Evolutionary conservation across 495 filamentous ascomycete genomes (phyloP), one percentile per base, ranked within the genome.

Genomic region (Penicillium simplicissimum): DNA sequence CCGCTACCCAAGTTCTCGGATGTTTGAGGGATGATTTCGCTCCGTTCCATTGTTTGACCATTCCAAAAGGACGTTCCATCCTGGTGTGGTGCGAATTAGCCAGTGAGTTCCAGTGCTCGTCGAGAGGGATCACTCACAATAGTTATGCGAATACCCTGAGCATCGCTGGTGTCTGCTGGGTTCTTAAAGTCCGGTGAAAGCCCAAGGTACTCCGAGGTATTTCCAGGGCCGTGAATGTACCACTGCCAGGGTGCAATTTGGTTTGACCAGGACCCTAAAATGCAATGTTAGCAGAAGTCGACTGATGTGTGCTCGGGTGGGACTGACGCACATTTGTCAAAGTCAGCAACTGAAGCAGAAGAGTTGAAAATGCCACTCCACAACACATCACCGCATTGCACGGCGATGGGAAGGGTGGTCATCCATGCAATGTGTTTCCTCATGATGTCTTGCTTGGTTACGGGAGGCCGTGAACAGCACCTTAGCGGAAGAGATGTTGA

Each of bases 191-290:
- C 56, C 1, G 79, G 62, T 13, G 74, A 77, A 0, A 88, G 75
- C 60, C 82, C 85, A 53, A 90, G 81, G 62, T 90, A 89, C 53
- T 82, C 64, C 15, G 77, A 75, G 3, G 87, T 84, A 3, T 71
- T 38, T 19, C 76, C 81, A 8, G 72, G 67, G 4, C 87, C 87
- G 75, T 90, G 84, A 72, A 90, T 91, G 74, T 91, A 90, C 79
- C 88, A 90, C 67, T 90, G 87, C 72, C 85, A 91, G 1, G 85
- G 82, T 2, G 85, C 85, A 61, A 88, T 83, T 72, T 88, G 83
- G 69, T 84, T 85, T 0, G 75, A 74, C 84, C 84, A 91, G 13
- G 82, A 85, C 88, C 87, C 89, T 59, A 76, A 5, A 45, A 19
- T 4, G 57, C 35, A 59, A 21, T 23, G 40, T 52, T 28, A 35